A percentile compares a stretch with the other conserved stretches of the same genome.
These are phyloP conservation scores for Chlorencoelia australis DNA, from an alignment of 2,329 filamentous ascomycete genomes.

Conservation along the genomic window DNA sequence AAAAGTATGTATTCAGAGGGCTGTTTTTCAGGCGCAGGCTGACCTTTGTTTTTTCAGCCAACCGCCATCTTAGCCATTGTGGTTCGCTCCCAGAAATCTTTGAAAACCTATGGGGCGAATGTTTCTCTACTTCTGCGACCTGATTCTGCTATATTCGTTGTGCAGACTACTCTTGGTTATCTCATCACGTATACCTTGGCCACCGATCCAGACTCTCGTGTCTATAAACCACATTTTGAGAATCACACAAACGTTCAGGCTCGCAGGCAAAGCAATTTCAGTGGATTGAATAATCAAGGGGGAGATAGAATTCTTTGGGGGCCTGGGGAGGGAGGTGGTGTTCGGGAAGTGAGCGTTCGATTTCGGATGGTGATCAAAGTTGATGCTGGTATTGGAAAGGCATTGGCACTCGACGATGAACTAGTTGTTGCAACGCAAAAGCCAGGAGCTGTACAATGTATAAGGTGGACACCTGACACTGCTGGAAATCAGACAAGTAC, in stretches of 20 bases:
- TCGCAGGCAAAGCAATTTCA: constrained; percentile 50
- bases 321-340: constrained; percentile 70
- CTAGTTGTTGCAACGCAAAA: constrained; percentile 84
- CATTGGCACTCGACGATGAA: constrained; percentile 84
- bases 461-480: constrained; percentile 82
- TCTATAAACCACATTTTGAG: constrained; percentile 76
- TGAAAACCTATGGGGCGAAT: constrained; percentile 78
- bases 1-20: constrained; percentile 47
- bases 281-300: constrained; percentile 34
- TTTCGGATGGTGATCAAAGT: constrained; percentile 98
- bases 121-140: constrained; percentile 76
- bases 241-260: constrained; percentile 55
- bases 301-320: constrained; percentile 60
- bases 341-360: constrained; percentile 78
- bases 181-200: constrained; percentile 91
- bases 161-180: constrained; percentile 77
- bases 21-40: background rate
- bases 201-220: constrained; percentile 68
- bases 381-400: constrained; percentile 84
- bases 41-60: constrained; percentile 45
- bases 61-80: constrained; percentile 81
- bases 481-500: constrained; percentile 79
- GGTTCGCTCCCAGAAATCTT: constrained; percentile 68
- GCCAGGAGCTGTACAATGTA: constrained; percentile 92
- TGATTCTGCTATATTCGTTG: constrained; percentile 83